phyloP scores from a whole-genome alignment of 768 basidiomycete genomes.

The Clavulina sp. region DNA sequence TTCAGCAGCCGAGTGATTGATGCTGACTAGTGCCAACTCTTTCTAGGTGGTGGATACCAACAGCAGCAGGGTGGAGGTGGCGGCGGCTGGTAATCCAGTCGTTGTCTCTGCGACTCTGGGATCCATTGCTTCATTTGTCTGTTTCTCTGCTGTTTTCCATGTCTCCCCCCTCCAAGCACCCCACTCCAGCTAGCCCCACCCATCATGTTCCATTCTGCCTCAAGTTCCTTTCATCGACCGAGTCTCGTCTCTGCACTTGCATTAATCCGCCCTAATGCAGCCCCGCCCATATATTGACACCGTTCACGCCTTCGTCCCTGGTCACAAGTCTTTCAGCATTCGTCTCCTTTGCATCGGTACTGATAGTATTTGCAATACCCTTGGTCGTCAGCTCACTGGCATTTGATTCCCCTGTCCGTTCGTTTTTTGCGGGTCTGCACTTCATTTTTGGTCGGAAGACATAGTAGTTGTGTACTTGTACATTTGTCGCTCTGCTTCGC shows the following conservation, averaged over 20 bases:
- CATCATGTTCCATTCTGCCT: no score
- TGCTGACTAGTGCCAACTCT: not conserved
- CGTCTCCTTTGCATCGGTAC: no score
- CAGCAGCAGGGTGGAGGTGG: conserved; percentile 14
- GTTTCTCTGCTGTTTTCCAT: not conserved
- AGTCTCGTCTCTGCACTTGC: no score
- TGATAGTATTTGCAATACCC: no score
- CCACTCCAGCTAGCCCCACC: no score
- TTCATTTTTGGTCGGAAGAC: not conserved
- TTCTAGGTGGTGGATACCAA: conserved; percentile 11
- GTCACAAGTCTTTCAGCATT: no score
- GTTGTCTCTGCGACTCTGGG: not conserved
- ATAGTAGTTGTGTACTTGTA: not conserved
- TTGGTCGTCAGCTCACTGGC: no score
- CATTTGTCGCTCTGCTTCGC: not conserved
- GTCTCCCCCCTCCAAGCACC: not conserved
- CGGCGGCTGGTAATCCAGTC: not conserved
- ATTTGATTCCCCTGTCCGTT: no score
- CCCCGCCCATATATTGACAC: no score
- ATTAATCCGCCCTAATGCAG: no score
- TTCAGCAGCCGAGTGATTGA: not conserved
- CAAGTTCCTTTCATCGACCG: no score
- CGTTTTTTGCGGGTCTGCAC: not conserved
- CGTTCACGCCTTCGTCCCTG: no score
- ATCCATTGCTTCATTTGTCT: not conserved